These are phyloP conservation scores for Astrothelium subdiscretum DNA, from an alignment of 495 filamentous ascomycete genomes.

Conservation along the genomic window DNA sequence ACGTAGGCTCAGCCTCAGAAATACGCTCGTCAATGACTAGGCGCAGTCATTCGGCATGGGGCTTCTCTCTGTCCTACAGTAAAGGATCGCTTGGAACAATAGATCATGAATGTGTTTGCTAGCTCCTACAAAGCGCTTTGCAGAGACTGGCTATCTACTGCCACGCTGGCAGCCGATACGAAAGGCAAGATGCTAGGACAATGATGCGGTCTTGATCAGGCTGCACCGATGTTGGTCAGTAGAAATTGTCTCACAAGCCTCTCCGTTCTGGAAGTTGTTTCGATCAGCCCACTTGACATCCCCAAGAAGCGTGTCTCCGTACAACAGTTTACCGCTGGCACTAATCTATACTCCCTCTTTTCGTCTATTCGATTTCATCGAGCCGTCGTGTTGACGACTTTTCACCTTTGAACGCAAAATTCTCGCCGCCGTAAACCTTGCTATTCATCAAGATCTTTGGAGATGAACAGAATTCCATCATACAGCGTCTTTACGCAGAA, in stretches of 20 bases:
- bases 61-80: not conserved
- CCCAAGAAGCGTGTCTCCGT: constrained; percentile 6
- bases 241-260: constrained; percentile 15
- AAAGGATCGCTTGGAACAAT: not conserved
- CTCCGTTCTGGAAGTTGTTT: constrained; percentile 11
- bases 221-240: not conserved
- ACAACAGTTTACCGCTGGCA: constrained; percentile 15
- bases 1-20: not conserved
- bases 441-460: not conserved
- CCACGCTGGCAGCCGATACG: constrained; percentile 13
- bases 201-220: constrained; percentile 11
- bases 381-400: not conserved
- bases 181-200: constrained; percentile 11
- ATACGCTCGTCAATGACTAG: not conserved
- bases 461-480: not conserved
- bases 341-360: not conserved
- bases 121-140: not conserved
- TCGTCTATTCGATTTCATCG: not conserved
- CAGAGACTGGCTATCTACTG: constrained; percentile 1
- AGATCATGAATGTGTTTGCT: not conserved
- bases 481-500: not conserved
- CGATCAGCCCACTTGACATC: constrained; percentile 9
- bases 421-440: not conserved
- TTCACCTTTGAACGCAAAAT: not conserved
- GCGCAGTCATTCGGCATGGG: not conserved